Percentiles rank a stretch among this genome's conserved stretches.
Evolutionary conservation across 2,329 filamentous ascomycete genomes (phyloP).

Genomic region (Xylariaceae sp.): DNA sequence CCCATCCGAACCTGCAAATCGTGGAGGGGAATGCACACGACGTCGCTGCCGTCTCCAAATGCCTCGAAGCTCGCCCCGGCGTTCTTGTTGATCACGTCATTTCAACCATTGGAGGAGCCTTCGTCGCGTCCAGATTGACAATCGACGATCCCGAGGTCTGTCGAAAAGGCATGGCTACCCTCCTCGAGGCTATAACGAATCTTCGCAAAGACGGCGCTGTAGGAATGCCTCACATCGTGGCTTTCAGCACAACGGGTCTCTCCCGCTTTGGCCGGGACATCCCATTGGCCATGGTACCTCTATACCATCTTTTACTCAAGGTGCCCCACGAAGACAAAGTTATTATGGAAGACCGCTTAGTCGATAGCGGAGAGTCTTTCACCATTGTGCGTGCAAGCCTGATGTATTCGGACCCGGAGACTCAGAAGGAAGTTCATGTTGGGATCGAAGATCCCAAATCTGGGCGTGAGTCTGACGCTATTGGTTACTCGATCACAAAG

Average conservation of each 20-base stretch:
- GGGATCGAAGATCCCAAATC: constrained; percentile 37
- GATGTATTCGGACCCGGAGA: constrained; percentile 27
- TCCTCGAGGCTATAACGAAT: constrained; percentile 38
- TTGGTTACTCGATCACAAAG: constrained; percentile 46
- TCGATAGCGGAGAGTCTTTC: constrained; percentile 31
- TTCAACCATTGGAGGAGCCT: constrained; percentile 43
- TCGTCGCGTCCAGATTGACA: constrained; percentile 26
- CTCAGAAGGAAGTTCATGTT: constrained; percentile 31
- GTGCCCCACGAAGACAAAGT: constrained; percentile 46
- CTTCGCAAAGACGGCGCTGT: constrained; percentile 25
- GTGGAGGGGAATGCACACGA: constrained; percentile 47
- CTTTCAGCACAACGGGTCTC: constrained; percentile 42
- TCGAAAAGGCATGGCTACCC: constrained; percentile 37
- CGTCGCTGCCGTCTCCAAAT: constrained; percentile 32
- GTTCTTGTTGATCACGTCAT: constrained; percentile 44
- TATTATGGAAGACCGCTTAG: constrained; percentile 40
- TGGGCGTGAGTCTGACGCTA: constrained; percentile 31
- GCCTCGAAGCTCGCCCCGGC: constrained; percentile 31
- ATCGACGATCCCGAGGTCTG: constrained; percentile 47
- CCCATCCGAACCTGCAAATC: constrained; percentile 39
- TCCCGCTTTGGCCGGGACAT: constrained; percentile 37
- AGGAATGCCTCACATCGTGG: constrained; percentile 35
- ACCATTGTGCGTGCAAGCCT: constrained; percentile 37
- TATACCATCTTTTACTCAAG: constrained; percentile 40
- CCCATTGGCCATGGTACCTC: constrained; percentile 39